Evolutionary conservation across 2,329 filamentous ascomycete genomes (phyloP).

Genomic region (Phyllosticta capitalensis): DNA sequence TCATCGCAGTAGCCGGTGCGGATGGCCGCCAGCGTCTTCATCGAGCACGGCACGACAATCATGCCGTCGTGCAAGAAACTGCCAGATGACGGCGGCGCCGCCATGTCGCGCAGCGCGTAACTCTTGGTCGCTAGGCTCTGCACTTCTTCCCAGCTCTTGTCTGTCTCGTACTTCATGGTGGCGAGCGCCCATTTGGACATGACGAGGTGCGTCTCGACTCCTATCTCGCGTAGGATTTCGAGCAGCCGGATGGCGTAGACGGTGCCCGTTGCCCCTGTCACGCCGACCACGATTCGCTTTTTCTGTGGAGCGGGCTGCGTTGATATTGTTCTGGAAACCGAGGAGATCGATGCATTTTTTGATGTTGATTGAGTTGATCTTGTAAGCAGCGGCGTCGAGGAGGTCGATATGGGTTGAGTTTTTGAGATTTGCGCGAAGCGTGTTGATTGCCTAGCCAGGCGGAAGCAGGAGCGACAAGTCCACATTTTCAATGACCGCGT

Average conservation of each 20-base stretch:
- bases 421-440: not conserved
- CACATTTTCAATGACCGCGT: not conserved
- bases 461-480: not conserved
- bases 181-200: conserved; percentile 41
- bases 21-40: conserved; percentile 40
- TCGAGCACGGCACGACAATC: conserved; percentile 40
- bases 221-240: conserved; percentile 30
- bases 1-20: conserved; percentile 35
- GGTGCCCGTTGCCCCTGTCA: conserved; percentile 43
- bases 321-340: not conserved
- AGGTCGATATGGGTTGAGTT: not conserved
- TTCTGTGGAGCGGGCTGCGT: not conserved
- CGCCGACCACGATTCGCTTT: conserved; percentile 36
- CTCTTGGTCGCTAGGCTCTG: conserved; percentile 13
- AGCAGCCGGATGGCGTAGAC: conserved; percentile 35
- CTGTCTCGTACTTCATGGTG: conserved; percentile 22
- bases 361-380: not conserved
- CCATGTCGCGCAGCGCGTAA: conserved; percentile 35
- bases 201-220: conserved; percentile 36
- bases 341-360: not conserved
- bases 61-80: conserved; percentile 39
- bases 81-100: conserved; percentile 37
- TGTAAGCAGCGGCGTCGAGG: not conserved
- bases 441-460: not conserved
- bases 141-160: conserved; percentile 4